Conservation (phyloP, 139 green algal genomes). For the Zygnema cylindricum region DNA sequence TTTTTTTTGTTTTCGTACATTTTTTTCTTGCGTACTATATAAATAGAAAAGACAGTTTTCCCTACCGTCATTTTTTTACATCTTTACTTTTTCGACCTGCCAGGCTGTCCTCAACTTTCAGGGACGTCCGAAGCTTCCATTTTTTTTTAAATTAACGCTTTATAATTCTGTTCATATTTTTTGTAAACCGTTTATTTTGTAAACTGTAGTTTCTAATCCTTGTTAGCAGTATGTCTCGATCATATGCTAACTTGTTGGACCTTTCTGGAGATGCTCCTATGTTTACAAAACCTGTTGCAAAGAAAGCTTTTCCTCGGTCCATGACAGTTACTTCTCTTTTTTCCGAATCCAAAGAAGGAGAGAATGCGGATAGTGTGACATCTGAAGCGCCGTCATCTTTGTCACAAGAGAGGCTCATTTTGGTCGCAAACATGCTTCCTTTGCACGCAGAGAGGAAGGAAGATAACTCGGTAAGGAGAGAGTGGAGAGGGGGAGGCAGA, state of each 20-base stretch:
- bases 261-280: slow-evolving; percentile 44
- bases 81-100: too few relatives aligned
- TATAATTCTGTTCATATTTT: too few relatives aligned
- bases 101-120: too few relatives aligned
- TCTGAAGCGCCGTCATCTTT: slow-evolving; percentile 57
- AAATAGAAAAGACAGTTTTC: too few relatives aligned
- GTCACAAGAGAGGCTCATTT: slow-evolving; percentile 77
- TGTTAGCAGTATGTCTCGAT: slow-evolving; percentile 55
- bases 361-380: slow-evolving; percentile 21
- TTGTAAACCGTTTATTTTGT: too few relatives aligned
- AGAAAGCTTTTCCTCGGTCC: not conserved
- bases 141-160: too few relatives aligned
- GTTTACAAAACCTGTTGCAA: slow-evolving; percentile 28
- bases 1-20: too few relatives aligned
- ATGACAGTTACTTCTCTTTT: slow-evolving; percentile 16
- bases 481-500: not conserved
- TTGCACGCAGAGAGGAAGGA: slow-evolving; percentile 67
- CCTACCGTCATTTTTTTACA: too few relatives aligned
- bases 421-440: slow-evolving; percentile 93
- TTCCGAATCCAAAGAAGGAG: slow-evolving; percentile 13
- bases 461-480: slow-evolving; percentile 24
- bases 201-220: too few relatives aligned
- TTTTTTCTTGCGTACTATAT: too few relatives aligned
- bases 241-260: slow-evolving; percentile 59
- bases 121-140: too few relatives aligned